Base-by-base conservation (phyloP, 1,284 basidiomycete species). In the Anthracocystis setariae region DNA sequence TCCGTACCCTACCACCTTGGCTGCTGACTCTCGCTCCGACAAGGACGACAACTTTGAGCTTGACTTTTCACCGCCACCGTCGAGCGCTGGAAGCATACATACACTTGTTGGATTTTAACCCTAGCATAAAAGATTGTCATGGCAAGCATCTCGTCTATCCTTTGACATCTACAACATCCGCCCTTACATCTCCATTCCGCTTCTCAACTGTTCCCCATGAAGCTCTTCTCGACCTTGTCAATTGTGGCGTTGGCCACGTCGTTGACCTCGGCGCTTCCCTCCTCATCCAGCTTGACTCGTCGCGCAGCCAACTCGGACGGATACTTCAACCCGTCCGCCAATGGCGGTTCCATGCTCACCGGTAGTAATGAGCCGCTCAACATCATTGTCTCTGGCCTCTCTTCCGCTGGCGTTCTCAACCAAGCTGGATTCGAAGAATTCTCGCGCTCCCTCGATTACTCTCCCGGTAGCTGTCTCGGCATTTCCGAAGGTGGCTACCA, bases 401-500 rank as follows among this genome's bases (percentile, higher is more conserved):
- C 78, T 4, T 71, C 73, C 43, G 8, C 56, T 4, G 55, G 40
- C 24, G 76, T 81, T n/a, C 65, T 80, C 21, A 58, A 54, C 38
- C 38, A 60, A 9, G 51, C 59, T 5, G 77, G 78, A 17, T 76
- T 77, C 24, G 61, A 63, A 50, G 65, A 74, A 24, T 82, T 71
- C 42, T 47, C 70, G 5, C 59, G 67, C 17, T 59, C 74, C 24
- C 21, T 81, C 33, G 64, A 73, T 43, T 80, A 75, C 38, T 70
- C 64, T 4, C 67, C 65, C n/a, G 77, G 76, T 32, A 67, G 54
- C 49, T 79, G 73, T 52, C 62, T 81, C 35, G 74, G 53, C 13
- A 76, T 82, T 67, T 81, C 71, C 17, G 43, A 77, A 20, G 71
- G 76, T 13, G 79, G 77, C 3, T 52, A 68, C 13, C 83, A 82